Base-by-base conservation (phyloP, 164 flowering plant genomes). In the Brasenia schreberi region DNA sequence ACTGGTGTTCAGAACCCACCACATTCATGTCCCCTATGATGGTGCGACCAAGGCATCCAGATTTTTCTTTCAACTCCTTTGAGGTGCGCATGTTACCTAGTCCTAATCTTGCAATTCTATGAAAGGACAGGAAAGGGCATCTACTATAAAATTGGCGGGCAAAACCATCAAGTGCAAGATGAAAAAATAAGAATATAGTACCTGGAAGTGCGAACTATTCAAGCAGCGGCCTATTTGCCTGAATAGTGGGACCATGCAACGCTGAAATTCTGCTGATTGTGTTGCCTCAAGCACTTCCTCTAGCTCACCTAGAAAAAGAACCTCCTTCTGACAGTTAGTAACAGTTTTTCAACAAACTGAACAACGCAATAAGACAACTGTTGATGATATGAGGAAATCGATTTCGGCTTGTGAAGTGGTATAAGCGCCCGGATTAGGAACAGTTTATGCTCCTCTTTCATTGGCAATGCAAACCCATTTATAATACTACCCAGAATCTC, bases 361-460 rank as follows among this genome's bases (percentile, higher is more conserved):
- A 73, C 77, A 43, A 81, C 74, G 69, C 86, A 82, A 59, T 79
- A 82, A 4, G 82, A 80, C 65, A 82, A 65, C 68, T 80, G 86
- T 67, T 82, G 85, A 66, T 80, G 82, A 73, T 82, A 82, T 61
- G 73, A 43, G 6, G 74, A 77, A 59, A 80, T 44, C 6, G 77
- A 45, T 59, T 80, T 82, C 12, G 85, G 85, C 69, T 82, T 82
- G 65, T 82, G 85, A 18, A 82, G 77, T 5, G 86, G 86, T 17
- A 82, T 79, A 61, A 82, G 81, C 10, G 84, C 83, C 44, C 86
- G 72, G 39, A 80, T 77, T 27, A 82, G 83, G 64, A 82, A 82
- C 78, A 82, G 64, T 73, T 82, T 80, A 68, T 82, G 85, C 66
- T 82, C 85, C 78, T 82, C 83, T 65, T 82, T 82, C 83, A 82